Conservation (phyloP, 2,329 filamentous ascomycete species). For the Xylariaceae sp. region DNA sequence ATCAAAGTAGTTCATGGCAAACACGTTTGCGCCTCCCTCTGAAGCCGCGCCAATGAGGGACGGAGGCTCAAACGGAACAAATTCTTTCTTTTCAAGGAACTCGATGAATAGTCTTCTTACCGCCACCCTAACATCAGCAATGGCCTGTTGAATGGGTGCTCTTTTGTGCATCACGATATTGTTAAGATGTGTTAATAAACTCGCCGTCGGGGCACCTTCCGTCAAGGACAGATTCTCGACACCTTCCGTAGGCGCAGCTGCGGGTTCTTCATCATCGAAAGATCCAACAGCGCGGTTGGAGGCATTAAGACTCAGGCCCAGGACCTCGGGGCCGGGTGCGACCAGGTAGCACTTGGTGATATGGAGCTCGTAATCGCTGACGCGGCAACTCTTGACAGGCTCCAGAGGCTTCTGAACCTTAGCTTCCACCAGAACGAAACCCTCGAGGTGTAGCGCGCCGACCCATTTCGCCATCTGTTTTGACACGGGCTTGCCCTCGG, state of each 20-base stretch:
- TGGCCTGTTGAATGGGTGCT: slow-evolving; percentile 84
- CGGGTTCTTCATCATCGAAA: slow-evolving; percentile 54
- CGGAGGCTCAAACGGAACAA: slow-evolving; percentile 82
- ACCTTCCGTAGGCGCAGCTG: slow-evolving; percentile 30
- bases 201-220: slow-evolving; percentile 60
- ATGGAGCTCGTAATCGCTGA: slow-evolving; percentile 80
- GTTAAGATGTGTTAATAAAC: slow-evolving; percentile 78
- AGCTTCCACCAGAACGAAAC: slow-evolving; percentile 77
- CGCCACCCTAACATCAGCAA: slow-evolving; percentile 51
- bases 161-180: slow-evolving; percentile 92
- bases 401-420: slow-evolving; percentile 76
- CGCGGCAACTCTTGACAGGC: slow-evolving; percentile 80
- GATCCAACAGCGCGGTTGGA: slow-evolving; percentile 54
- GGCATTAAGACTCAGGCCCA: slow-evolving; percentile 55
- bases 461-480: slow-evolving; percentile 96
- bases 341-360: slow-evolving; percentile 80
- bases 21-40: slow-evolving; percentile 90
- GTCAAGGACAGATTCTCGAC: slow-evolving; percentile 41
- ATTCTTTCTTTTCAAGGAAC: slow-evolving; percentile 70
- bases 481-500: slow-evolving; percentile 59
- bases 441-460: slow-evolving; percentile 69
- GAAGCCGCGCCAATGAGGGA: slow-evolving; percentile 86
- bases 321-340: slow-evolving; percentile 55
- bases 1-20: slow-evolving; percentile 85
- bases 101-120: slow-evolving; percentile 69